phyloP scores from a whole-genome alignment of 345 rosid genomes.

The Dipteronia dyeriana region DNA sequence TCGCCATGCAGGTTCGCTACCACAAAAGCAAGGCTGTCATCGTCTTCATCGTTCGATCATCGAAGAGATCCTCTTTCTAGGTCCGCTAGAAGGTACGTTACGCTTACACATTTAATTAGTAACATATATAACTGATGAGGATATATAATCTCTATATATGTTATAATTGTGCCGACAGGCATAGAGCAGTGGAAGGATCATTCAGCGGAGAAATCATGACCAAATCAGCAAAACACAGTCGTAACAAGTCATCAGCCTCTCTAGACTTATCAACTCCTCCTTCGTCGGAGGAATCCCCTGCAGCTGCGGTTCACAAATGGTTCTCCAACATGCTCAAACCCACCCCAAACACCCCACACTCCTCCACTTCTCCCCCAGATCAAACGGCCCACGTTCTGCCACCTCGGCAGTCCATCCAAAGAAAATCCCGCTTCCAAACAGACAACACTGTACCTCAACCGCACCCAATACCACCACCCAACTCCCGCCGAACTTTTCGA shows the following conservation, averaged over 20 bases:
- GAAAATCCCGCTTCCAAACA: slow-evolving; percentile 53
- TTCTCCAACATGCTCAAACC: slow-evolving; percentile 43
- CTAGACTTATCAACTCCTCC: slow-evolving; percentile 24
- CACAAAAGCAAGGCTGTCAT: slow-evolving; percentile 31
- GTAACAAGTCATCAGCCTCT: slow-evolving; percentile 41
- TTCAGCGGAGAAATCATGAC: slow-evolving; percentile 57
- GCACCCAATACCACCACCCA: slow-evolving; percentile 27
- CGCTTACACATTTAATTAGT: too few relatives aligned
- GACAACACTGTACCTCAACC: slow-evolving; percentile 25
- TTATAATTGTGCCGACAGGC: slow-evolving; percentile 28
- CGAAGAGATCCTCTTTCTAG: slow-evolving; percentile 61
- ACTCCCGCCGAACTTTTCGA: slow-evolving; percentile 36
- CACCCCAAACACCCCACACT: slow-evolving; percentile 13
- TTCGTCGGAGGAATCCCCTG: slow-evolving; percentile 34
- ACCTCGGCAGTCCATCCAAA: slow-evolving; percentile 41
- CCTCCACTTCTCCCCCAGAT: slow-evolving; percentile 23
- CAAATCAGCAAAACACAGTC: slow-evolving; percentile 51
- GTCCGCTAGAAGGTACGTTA: slow-evolving; percentile 61
- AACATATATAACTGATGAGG: neutral
- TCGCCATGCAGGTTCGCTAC: slow-evolving; percentile 49
- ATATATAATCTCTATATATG: too few relatives aligned
- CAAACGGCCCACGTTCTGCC: slow-evolving; percentile 29
- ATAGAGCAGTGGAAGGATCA: slow-evolving; percentile 42
- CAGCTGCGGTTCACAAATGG: slow-evolving; percentile 45
- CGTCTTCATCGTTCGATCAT: slow-evolving; percentile 43